These are phyloP conservation scores for Knoxdaviesia proteae DNA, from an alignment of 2,329 filamentous ascomycete species.

Conservation along the genomic window DNA sequence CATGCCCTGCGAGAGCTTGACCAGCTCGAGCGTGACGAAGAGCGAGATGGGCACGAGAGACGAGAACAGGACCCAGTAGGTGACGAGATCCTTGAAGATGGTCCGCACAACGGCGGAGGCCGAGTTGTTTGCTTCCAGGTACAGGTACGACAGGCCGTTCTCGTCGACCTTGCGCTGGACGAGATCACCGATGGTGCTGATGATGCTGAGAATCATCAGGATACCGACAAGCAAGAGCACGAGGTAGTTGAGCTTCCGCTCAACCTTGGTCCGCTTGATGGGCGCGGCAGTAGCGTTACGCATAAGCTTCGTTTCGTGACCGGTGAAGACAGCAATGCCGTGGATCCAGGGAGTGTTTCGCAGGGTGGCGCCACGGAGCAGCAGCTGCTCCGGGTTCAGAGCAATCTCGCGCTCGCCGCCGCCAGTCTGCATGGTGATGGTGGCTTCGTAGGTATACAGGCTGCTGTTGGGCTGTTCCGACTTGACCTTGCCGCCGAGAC, in stretches of 20 bases:
- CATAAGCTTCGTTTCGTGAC: slow-evolving; percentile 98
- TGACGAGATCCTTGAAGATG: slow-evolving; percentile 87
- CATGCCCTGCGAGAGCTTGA: slow-evolving; percentile 97
- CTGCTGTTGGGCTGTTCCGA: slow-evolving; percentile 98
- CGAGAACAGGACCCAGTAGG: slow-evolving; percentile 96
- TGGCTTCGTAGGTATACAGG: slow-evolving; percentile 94
- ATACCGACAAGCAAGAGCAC: slow-evolving; percentile 80
- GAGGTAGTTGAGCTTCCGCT: slow-evolving; percentile 79
- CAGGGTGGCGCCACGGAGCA: slow-evolving; percentile 80
- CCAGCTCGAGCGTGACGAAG: slow-evolving; percentile 91
- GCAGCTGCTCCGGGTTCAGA: slow-evolving; percentile 74
- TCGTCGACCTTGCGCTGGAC: slow-evolving; percentile 48
- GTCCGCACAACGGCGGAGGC: slow-evolving; percentile 40
- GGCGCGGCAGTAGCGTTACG: slow-evolving; percentile 91
- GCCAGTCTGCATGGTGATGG: slow-evolving; percentile 72
- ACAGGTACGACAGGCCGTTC: slow-evolving; percentile 49
- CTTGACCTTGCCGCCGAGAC: slow-evolving; percentile 66
- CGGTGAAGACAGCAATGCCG: slow-evolving; percentile 50
- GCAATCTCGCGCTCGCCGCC: slow-evolving; percentile 86
- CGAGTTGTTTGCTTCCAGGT: slow-evolving; percentile 38
- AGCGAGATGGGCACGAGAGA: slow-evolving; percentile 92
- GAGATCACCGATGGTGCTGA: slow-evolving; percentile 82
- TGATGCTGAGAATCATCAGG: slow-evolving; percentile 62
- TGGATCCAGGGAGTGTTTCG: slow-evolving; percentile 96
- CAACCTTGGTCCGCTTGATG: slow-evolving; percentile 93